Percentiles rank a stretch among this genome's conserved stretches.
Evolutionary conservation across 225 moss, liverwort and hornwort genomes (phyloP).

Genomic region (Neckera pumila): DNA sequence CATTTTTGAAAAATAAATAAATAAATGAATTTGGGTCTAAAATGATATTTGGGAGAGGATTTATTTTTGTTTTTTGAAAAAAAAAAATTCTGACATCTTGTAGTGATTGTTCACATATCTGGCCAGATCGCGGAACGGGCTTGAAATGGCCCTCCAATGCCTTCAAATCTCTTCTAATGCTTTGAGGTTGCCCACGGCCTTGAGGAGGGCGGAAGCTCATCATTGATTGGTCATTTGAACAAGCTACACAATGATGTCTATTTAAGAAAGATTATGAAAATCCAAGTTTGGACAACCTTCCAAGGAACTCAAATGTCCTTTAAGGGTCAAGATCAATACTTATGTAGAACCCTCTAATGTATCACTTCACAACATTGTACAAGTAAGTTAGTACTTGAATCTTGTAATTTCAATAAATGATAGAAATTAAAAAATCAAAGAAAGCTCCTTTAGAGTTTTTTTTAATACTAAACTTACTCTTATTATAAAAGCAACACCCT

Average conservation of each 20-base stretch:
- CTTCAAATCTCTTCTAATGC: too few species aligned
- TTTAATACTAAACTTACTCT: accelerated
- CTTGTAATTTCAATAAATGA: background rate
- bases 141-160: too few species aligned
- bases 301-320: accelerated
- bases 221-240: background rate
- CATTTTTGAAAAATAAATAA: too few species aligned
- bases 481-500: accelerated
- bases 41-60: too few species aligned
- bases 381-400: accelerated
- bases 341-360: too few species aligned
- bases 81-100: too few species aligned
- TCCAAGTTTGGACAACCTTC: accelerated
- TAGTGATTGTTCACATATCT: too few species aligned
- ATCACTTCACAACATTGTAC: background rate
- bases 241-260: background rate
- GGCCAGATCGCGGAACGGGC: too few species aligned
- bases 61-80: too few species aligned
- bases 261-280: background rate
- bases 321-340: accelerated
- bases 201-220: accelerated
- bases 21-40: too few species aligned
- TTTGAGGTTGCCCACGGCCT: background rate
- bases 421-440: background rate
- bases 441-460: accelerated